phyloP scores from a whole-genome alignment of 768 basidiomycete genomes.

The Kwoniella sp. region DNA sequence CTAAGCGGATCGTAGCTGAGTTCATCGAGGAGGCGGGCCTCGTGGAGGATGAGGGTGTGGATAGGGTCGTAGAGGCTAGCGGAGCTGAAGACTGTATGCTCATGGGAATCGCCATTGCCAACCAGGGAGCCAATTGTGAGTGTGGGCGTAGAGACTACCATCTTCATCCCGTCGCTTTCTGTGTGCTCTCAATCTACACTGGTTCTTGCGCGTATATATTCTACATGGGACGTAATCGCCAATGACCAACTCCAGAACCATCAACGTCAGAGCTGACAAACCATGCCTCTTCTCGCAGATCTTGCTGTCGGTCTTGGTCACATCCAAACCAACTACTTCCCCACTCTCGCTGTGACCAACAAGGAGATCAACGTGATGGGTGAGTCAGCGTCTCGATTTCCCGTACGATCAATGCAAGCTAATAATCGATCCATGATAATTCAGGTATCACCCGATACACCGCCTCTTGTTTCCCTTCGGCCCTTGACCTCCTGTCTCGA shows the following conservation, averaged over 20 bases:
- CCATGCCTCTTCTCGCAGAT: slow-evolving; percentile 18
- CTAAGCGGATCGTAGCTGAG: slow-evolving; percentile 32
- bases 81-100: slow-evolving; percentile 44
- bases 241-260: no score
- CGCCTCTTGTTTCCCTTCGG: slow-evolving; percentile 43
- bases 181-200: no score
- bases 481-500: slow-evolving; percentile 42
- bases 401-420: no score
- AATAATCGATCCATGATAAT: no score
- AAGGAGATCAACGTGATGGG: slow-evolving; percentile 49
- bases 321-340: slow-evolving; percentile 44
- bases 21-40: slow-evolving; percentile 37
- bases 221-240: no score
- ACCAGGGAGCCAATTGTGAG: slow-evolving; percentile 49
- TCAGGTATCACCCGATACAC: slow-evolving; percentile 50
- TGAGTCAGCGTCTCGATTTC: slow-evolving; percentile 17
- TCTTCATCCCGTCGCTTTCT: not conserved
- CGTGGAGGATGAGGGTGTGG: slow-evolving; percentile 45
- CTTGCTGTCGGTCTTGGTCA: slow-evolving; percentile 47
- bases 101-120: slow-evolving; percentile 47
- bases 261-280: slow-evolving; percentile 2
- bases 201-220: no score
- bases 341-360: slow-evolving; percentile 49
- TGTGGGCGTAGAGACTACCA: not conserved
- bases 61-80: slow-evolving; percentile 48